Base-by-base conservation (phyloP, 768 basidiomycete species). In the Agrocybe praecox region DNA sequence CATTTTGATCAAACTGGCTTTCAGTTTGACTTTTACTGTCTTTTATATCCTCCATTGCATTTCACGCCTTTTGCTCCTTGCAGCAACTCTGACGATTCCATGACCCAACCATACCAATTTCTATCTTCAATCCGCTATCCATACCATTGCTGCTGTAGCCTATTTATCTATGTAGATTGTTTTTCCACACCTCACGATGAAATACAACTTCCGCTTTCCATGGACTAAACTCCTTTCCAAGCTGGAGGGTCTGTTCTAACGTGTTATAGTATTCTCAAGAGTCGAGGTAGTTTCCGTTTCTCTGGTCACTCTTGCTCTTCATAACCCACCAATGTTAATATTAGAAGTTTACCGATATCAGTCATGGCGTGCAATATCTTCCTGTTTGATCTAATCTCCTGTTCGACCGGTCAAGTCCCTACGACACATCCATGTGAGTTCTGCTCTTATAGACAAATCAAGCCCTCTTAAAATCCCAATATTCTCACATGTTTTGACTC, bases 91-190 rank as follows among this genome's bases (percentile, higher is more conserved):
- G 26, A 49, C 52, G 47, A 58, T 43, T 43, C 40, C 50, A 53
- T n/a, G 29, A 46, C 19, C 53, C 32, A 46, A 46, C 36, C 36
- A 40, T 40, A 24, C 26, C 49, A 18, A 29, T 43, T 21, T 34
- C 42, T 54, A 52, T 53, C 43, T 55, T n/a, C 32, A 19, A 26
- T 46, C 24, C 48, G 34, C 44, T 50, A 54, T 32, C 29, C 55
- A 59, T 55, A 54, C 52, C 62, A 60, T 55, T 49, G 54, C 51
- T 48, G 52, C 53, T 63, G 58, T 59, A 60, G 58, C 59, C 60
- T 60, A 55, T 46, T 51, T 60, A 57, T 57, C 40, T 58, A 60
- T 63, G 56, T 57, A 60, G 46, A 55, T 26, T 46, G 60, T 9
- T 52, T 45, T 51, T 33, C 17, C 21, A 21, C 40, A 9, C 23